Percentiles rank a stretch among this genome's conserved stretches.
Conservation (phyloP, 2,329 filamentous ascomycete genomes). For the Neofusicoccum kwambonambiense region DNA sequence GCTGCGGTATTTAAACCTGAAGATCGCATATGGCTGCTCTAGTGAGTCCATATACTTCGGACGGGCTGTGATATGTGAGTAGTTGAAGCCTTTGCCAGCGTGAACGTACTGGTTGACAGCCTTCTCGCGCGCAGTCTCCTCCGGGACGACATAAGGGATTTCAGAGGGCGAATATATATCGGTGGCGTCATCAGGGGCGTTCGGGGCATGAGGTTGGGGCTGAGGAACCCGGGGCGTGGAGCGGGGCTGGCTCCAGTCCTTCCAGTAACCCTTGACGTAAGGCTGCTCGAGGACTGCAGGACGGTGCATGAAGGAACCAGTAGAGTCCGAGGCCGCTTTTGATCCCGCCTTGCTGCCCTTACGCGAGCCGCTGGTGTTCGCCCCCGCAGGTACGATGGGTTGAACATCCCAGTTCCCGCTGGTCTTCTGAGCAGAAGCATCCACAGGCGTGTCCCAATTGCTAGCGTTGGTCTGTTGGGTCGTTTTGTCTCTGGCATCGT, state of each 20-base stretch:
- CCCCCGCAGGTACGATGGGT: neutral
- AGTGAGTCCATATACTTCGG: constrained; percentile 44
- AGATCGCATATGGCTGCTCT: constrained; percentile 44
- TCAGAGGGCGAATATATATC: constrained; percentile 29
- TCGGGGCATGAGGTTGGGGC: too few species aligned
- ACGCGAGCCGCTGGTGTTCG: neutral
- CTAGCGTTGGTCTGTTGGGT: neutral
- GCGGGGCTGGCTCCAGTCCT: constrained; percentile 18
- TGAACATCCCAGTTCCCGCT: neutral
- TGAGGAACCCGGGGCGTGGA: neutral
- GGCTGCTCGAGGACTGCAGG: neutral
- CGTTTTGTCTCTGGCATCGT: neutral
- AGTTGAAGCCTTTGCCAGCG: constrained; percentile 36
- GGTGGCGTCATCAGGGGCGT: constrained; percentile 19
- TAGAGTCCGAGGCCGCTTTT: neutral
- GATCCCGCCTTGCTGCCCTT: neutral
- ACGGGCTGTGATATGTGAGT: constrained; percentile 36
- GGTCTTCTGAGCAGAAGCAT: neutral
- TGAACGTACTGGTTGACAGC: constrained; percentile 33
- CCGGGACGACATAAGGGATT: constrained; percentile 26
- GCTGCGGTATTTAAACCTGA: constrained; percentile 49
- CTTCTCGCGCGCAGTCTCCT: constrained; percentile 20
- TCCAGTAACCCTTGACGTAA: constrained; percentile 33
- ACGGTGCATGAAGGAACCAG: neutral
- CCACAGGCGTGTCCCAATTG: neutral